These are phyloP conservation scores for Fomitopsis serialis DNA, from an alignment of 768 basidiomycete species.

Conservation along the genomic window DNA sequence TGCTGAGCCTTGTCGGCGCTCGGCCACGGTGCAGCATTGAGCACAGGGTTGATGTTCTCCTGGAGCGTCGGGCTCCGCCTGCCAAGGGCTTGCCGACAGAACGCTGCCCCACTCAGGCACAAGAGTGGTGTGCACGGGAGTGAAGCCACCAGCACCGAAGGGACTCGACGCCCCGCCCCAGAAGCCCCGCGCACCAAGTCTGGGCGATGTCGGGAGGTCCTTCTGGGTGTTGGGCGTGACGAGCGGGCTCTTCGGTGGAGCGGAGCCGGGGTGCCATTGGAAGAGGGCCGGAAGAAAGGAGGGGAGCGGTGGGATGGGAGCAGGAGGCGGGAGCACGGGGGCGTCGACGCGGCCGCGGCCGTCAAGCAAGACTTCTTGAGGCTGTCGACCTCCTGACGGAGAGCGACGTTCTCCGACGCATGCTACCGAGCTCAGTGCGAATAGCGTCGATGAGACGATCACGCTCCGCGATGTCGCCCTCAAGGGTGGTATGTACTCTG, in stretches of 20 bases:
- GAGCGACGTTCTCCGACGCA: conserved; percentile 76
- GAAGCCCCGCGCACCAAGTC: conserved; percentile 52
- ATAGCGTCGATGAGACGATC: conserved; percentile 88
- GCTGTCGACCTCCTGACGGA: conserved; percentile 70
- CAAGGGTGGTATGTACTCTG: conserved; percentile 95
- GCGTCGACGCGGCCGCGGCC: conserved; percentile 43
- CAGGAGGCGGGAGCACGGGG: conserved; percentile 41
- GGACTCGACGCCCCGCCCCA: conserved; percentile 64
- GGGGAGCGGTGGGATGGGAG: conserved; percentile 30
- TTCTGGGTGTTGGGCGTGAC: conserved; percentile 73
- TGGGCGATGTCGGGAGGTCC: conserved; percentile 63
- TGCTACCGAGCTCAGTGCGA: conserved; percentile 74
- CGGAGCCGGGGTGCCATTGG: conserved; percentile 12
- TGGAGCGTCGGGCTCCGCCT: conserved; percentile 37
- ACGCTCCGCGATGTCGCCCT: conserved; percentile 88
- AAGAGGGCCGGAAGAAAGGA: conserved; percentile 17
- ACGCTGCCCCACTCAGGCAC: conserved; percentile 55
- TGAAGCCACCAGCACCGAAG: conserved; percentile 54
- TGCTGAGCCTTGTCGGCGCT: conserved; percentile 24
- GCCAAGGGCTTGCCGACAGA: conserved; percentile 24
- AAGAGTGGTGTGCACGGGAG: conserved; percentile 80
- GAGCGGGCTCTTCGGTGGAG: conserved; percentile 24
- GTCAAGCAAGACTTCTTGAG: conserved; percentile 72
- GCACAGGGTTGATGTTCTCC: conserved; percentile 76
- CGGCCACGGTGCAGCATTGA: conserved; percentile 40